Evolutionary conservation across 1,139 yeast genomes (phyloP).

Genomic region (Taphrina betulina): DNA sequence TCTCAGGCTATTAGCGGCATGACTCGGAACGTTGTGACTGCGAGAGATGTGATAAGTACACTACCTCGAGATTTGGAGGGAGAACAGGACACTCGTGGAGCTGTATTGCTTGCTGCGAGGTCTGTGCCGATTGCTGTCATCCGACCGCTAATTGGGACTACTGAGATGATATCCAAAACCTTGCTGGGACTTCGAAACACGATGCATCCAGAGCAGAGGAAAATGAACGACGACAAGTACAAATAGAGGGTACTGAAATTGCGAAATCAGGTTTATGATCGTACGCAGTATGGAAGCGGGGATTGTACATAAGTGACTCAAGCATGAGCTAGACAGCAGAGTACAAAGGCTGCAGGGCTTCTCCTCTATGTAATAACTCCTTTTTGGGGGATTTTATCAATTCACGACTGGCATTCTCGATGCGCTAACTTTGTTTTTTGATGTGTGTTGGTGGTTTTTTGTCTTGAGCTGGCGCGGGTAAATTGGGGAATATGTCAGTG

Average conservation of each 20-base stretch:
- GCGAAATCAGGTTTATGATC: neutral
- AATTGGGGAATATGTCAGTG: no score
- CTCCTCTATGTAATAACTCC: no score
- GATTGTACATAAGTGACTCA: no score
- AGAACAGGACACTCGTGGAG: slow-evolving; percentile 64
- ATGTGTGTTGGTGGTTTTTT: no score
- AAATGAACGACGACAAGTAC: slow-evolving; percentile 50
- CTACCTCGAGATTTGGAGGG: slow-evolving; percentile 63
- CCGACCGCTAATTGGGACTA: slow-evolving; percentile 87
- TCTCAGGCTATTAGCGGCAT: slow-evolving; percentile 69
- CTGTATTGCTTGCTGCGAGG: slow-evolving; percentile 64
- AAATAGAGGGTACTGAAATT: slow-evolving; percentile 14
- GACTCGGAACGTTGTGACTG: slow-evolving; percentile 65
- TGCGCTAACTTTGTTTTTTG: no score
- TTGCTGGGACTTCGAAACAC: slow-evolving; percentile 81
- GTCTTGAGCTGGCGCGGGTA: no score
- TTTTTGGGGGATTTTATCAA: no score
- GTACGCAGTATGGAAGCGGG: no score
- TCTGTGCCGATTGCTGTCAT: slow-evolving; percentile 79
- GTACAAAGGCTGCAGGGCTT: no score
- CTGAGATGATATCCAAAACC: slow-evolving; percentile 82
- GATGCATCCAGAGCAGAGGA: slow-evolving; percentile 62
- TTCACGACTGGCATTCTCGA: no score
- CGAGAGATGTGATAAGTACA: slow-evolving; percentile 61
- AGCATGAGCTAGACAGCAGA: no score